These are phyloP conservation scores for Penicillium sp. DNA, from an alignment of 2,329 filamentous ascomycete genomes.

Conservation along the genomic window DNA sequence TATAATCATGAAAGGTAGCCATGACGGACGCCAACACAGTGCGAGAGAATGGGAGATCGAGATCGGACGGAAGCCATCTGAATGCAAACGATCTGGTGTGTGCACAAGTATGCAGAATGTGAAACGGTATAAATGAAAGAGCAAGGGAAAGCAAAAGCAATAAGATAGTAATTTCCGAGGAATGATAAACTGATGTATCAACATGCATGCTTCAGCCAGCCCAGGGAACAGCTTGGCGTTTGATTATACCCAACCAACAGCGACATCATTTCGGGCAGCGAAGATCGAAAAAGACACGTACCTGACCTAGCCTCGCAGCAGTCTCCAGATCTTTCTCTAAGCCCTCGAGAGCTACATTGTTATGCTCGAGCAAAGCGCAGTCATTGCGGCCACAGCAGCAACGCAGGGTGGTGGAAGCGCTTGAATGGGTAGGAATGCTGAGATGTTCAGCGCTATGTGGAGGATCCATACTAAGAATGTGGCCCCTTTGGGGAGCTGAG, in stretches of 20 bases:
- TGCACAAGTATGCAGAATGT: background rate
- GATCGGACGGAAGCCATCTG: conserved; percentile 19
- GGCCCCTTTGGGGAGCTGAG: conserved; percentile 22
- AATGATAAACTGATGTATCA: conserved; percentile 20
- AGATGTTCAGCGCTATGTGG: conserved; percentile 21
- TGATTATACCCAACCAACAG: conserved; percentile 1
- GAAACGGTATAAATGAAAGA: background rate
- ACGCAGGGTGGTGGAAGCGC: conserved; percentile 23
- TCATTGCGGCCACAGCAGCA: conserved; percentile 82
- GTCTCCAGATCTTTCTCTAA: conserved; percentile 81
- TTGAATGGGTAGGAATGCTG: conserved; percentile 29
- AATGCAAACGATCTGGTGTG: background rate
- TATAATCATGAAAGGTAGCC: conserved; percentile 18
- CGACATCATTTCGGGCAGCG: conserved; percentile 3
- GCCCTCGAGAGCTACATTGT: conserved; percentile 64
- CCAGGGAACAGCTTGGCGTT: conserved; percentile 2
- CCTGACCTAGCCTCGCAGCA: conserved; percentile 83
- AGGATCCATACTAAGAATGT: conserved; percentile 27
- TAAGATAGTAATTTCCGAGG: background rate
- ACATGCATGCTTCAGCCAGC: conserved; percentile 17
- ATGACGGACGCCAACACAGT: conserved; percentile 27
- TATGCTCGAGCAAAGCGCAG: conserved; percentile 74
- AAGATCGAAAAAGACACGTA: conserved; percentile 47
- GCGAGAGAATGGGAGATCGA: conserved; percentile 24
- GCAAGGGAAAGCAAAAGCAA: conserved; percentile 5